Percentiles rank a stretch among this genome's conserved stretches.
These are phyloP conservation scores for Dioszegia aurantiaca DNA, from an alignment of 768 basidiomycete genomes.

Conservation along the genomic window DNA sequence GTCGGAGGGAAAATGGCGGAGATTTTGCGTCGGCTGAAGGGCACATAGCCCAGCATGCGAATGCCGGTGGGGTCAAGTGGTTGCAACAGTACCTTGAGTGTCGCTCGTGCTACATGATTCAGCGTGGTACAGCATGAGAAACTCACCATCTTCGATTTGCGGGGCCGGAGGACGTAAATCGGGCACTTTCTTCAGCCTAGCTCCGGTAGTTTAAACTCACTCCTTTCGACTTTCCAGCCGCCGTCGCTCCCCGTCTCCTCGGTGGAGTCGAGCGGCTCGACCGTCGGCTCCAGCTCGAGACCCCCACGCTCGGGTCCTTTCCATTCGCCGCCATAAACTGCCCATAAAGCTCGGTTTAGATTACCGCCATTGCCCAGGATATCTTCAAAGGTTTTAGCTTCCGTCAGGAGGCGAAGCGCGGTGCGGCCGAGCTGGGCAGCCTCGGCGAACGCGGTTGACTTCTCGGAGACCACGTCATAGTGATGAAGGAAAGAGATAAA, in stretches of 20 bases:
- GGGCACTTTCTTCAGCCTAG: slow-evolving; percentile 12
- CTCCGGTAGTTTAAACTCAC: slow-evolving; percentile 9
- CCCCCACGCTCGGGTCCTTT: slow-evolving; percentile 15
- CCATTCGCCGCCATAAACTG: slow-evolving; percentile 25
- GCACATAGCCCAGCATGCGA: slow-evolving; percentile 27
- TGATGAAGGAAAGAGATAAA: slow-evolving; percentile 34
- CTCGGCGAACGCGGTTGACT: not conserved
- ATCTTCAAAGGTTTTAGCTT: slow-evolving; percentile 35
- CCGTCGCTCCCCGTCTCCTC: slow-evolving; percentile 12
- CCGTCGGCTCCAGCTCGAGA: slow-evolving; percentile 7
- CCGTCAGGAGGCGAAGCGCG: slow-evolving; percentile 18
- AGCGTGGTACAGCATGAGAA: not conserved
- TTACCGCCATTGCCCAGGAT: slow-evolving; percentile 13
- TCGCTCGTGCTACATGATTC: not conserved
- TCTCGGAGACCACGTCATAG: slow-evolving; percentile 33
- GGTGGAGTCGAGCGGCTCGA: too few species aligned
- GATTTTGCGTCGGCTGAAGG: slow-evolving; percentile 23
- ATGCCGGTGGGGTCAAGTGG: not conserved
- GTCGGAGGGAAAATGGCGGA: not conserved
- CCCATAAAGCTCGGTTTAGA: slow-evolving; percentile 32
- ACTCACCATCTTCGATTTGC: slow-evolving; percentile 16
- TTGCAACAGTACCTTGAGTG: not conserved
- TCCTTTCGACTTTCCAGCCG: slow-evolving; percentile 25
- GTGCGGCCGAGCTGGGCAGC: slow-evolving; percentile 28
- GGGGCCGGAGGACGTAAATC: slow-evolving; percentile 17